Evolutionary conservation across 1,139 yeast species (phyloP).

Genomic region (Suhomyces chickasaworum): DNA sequence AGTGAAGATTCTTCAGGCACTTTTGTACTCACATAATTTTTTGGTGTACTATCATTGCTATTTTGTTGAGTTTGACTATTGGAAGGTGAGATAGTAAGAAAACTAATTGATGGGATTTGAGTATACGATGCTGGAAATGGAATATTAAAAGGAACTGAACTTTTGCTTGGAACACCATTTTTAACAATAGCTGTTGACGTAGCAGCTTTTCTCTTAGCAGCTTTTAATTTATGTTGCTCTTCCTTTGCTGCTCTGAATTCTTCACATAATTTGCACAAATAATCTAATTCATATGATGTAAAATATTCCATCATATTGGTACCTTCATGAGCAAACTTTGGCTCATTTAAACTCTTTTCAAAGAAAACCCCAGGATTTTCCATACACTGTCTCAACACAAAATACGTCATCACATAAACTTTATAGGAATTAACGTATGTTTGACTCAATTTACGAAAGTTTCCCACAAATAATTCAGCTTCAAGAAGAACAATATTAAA

Average conservation of each 20-base stretch:
- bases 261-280: slow-evolving; percentile 41
- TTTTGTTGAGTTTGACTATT: slow-evolving; percentile 2
- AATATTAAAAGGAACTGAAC: slow-evolving; percentile 12
- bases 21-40: slow-evolving; percentile 6
- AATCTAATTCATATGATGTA: slow-evolving; percentile 38
- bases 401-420: slow-evolving; percentile 45
- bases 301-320: slow-evolving; percentile 46
- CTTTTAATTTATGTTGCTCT: slow-evolving; percentile 28
- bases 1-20: background rate
- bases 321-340: slow-evolving; percentile 38
- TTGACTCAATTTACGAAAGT: slow-evolving; percentile 41
- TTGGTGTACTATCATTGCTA: slow-evolving; percentile 7
- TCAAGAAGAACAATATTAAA: slow-evolving; percentile 41
- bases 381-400: slow-evolving; percentile 47
- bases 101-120: slow-evolving; percentile 11
- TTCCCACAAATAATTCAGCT: slow-evolving; percentile 50
- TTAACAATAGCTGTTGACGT: slow-evolving; percentile 1
- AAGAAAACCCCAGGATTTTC: slow-evolving; percentile 45
- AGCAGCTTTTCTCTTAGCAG: slow-evolving; percentile 4
- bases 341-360: slow-evolving; percentile 32
- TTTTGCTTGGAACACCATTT: slow-evolving; percentile 3
- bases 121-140: slow-evolving; percentile 18
- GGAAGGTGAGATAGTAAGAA: slow-evolving; percentile 10
- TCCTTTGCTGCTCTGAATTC: slow-evolving; percentile 46
- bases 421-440: slow-evolving; percentile 46